These are phyloP conservation scores for Thermomyces lanuginosus DNA, from an alignment of 2,329 filamentous ascomycete species.

Conservation along the genomic window DNA sequence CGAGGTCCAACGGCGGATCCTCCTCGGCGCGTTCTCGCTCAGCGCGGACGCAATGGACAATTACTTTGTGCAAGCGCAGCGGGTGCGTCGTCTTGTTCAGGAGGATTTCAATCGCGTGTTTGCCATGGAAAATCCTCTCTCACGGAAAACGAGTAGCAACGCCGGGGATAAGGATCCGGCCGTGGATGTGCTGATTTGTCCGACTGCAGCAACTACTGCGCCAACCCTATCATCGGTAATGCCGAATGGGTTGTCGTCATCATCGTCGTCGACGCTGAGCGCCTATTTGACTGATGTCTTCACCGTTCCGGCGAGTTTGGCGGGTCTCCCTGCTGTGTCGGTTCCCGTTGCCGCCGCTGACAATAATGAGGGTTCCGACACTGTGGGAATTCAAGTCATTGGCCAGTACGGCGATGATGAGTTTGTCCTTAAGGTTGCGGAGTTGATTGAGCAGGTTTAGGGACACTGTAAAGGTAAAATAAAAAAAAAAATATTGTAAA, in stretches of 20 bases:
- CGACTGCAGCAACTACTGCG: constrained; percentile 65
- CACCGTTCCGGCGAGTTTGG: constrained; percentile 85
- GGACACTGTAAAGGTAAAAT: too few relatives aligned
- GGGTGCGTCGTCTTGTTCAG: constrained; percentile 67
- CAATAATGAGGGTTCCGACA: constrained; percentile 6
- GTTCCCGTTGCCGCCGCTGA: constrained; percentile 44
- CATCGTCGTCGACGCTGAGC: constrained; percentile 40
- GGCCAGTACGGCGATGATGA: constrained; percentile 33
- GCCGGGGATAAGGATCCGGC: not conserved
- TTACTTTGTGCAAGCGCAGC: constrained; percentile 90
- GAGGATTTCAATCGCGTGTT: constrained; percentile 76
- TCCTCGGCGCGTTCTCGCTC: constrained; percentile 78
- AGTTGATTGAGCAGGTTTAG: constrained; percentile 17
- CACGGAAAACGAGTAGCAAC: constrained; percentile 6
- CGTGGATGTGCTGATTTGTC: constrained; percentile 76
- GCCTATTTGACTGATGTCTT: constrained; percentile 88
- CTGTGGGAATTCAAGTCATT: constrained; percentile 30
- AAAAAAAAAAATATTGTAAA: not conserved
- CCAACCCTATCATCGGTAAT: constrained; percentile 46
- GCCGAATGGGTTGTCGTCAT: constrained; percentile 5
- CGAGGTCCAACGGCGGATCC: constrained; percentile 72
- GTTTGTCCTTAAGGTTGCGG: constrained; percentile 24
- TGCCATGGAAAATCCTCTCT: constrained; percentile 51
- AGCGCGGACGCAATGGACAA: constrained; percentile 87
- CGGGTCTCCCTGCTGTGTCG: constrained; percentile 75